Conservation (phyloP, 2,329 filamentous ascomycete species). For the Arachnomyces sp. region DNA sequence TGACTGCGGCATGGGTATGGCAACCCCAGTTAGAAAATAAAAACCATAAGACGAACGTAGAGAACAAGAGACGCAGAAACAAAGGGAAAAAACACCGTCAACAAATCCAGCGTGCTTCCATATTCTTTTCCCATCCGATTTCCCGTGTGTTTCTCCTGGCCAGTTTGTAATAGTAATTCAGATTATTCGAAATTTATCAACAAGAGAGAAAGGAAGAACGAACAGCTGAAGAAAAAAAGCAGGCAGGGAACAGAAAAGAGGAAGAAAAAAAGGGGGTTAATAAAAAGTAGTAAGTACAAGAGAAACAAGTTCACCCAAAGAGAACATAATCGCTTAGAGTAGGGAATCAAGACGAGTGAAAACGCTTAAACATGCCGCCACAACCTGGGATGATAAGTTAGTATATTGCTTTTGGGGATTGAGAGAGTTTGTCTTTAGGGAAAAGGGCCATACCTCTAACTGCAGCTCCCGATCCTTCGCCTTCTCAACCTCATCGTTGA, state of each 20-base stretch:
- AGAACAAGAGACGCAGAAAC: constrained; percentile 13
- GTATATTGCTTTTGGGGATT: constrained; percentile 4
- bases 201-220: constrained; percentile 3
- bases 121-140: constrained; percentile 1
- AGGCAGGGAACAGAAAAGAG: constrained; percentile 1
- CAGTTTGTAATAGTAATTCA: too few species aligned
- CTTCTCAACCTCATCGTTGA: constrained; percentile 77
- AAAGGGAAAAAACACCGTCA: background rate
- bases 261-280: background rate
- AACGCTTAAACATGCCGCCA: constrained; percentile 91
- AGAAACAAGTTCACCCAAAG: constrained; percentile 2
- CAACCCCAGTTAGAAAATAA: background rate
- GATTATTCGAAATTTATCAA: constrained; percentile 1
- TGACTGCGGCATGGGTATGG: too few species aligned
- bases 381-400: constrained; percentile 44
- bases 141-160: background rate
- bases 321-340: constrained; percentile 48
- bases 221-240: constrained; percentile 1
- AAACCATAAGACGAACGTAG: constrained; percentile 12
- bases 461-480: constrained; percentile 92
- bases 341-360: constrained; percentile 96
- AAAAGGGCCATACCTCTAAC: constrained; percentile 66
- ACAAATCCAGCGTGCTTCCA: too few species aligned
- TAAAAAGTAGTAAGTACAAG: constrained; percentile 4
- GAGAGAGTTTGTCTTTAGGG: too few species aligned